Evolutionary conservation across 1,284 basidiomycete genomes (phyloP).

Genomic region (Hortiboletus rubellus): DNA sequence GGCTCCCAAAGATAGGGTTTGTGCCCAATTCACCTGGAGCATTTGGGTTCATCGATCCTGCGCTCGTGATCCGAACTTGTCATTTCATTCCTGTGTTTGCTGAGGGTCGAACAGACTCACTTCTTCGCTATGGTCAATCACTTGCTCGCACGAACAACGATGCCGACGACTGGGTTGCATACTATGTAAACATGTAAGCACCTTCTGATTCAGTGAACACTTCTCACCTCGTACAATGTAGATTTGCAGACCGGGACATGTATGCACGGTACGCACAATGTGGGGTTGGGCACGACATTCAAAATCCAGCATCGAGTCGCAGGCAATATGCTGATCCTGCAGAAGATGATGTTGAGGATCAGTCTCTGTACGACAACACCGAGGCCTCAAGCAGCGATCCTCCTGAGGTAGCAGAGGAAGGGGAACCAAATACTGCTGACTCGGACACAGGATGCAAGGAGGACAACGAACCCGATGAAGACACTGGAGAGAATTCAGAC

Average conservation of each 20-base stretch:
- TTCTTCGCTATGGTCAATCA: neutral
- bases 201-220: no score
- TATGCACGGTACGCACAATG: neutral
- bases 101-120: neutral
- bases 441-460: no score
- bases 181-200: neutral
- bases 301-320: no score
- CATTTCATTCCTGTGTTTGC: conserved; percentile 3
- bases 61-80: neutral
- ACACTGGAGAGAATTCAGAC: no score
- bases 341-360: no score
- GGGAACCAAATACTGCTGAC: no score
- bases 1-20: conserved; percentile 1
- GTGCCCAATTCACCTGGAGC: neutral
- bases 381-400: no score
- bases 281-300: neutral
- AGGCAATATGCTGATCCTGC: no score
- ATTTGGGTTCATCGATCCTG: neutral
- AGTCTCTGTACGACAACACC: no score
- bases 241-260: neutral
- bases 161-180: neutral
- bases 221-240: neutral
- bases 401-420: no score
- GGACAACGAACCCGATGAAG: no score
- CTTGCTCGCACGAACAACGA: neutral